Conservation (phyloP, 306 rosid genomes). For the Herpetospermum pedunculosum region DNA sequence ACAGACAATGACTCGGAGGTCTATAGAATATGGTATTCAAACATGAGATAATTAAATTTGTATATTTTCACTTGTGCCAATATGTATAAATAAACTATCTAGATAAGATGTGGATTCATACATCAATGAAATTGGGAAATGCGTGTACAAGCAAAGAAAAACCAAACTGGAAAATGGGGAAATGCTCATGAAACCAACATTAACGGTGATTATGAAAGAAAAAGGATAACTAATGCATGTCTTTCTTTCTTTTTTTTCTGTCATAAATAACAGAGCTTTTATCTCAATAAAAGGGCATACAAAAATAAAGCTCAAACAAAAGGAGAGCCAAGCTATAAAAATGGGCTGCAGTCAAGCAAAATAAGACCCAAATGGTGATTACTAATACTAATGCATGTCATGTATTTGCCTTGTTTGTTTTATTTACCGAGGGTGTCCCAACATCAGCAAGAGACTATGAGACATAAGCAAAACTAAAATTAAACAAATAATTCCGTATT, state of each 20-base stretch:
- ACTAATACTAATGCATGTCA: too few relatives aligned
- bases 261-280: too few relatives aligned
- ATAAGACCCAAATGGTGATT: too few relatives aligned
- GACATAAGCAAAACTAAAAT: neutral
- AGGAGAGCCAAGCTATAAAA: too few relatives aligned
- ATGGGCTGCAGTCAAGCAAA: too few relatives aligned
- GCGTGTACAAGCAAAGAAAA: neutral
- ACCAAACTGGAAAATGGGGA: neutral
- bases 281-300: too few relatives aligned
- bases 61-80: neutral
- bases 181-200: neutral
- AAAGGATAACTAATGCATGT: neutral
- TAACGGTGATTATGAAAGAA: neutral
- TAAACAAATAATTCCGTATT: neutral
- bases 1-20: neutral
- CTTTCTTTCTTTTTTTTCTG: too few relatives aligned
- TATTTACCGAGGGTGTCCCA: neutral
- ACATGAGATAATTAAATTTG: neutral
- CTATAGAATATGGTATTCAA: neutral
- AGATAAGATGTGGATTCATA: neutral
- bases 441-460: neutral
- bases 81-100: neutral
- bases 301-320: too few relatives aligned
- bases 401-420: neutral
- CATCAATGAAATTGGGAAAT: neutral